A percentile compares a stretch with the other conserved stretches of the same genome.
Evolutionary conservation across 2,329 filamentous ascomycete species (phyloP).

Genomic region (Clonostachys chloroleuca): DNA sequence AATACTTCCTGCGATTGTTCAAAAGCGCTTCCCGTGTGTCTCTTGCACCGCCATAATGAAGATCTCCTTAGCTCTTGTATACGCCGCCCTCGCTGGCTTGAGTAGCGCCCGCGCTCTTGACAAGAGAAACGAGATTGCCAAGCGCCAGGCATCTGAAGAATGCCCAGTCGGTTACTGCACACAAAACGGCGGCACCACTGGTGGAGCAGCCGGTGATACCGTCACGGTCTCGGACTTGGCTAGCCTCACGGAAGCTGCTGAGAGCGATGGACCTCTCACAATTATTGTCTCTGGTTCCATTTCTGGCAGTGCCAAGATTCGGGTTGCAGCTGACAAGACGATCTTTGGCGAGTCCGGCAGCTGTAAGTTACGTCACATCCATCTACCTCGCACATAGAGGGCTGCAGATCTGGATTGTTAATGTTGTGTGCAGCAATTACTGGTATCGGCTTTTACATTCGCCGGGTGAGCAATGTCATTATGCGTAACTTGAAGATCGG

Average conservation of each 20-base stretch:
- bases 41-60: no score
- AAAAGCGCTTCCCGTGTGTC: no score
- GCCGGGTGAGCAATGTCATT: conserved; percentile 44
- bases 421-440: no score
- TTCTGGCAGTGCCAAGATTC: conserved; percentile 14
- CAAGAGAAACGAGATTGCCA: no score
- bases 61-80: no score
- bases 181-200: conserved; percentile 22
- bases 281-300: conserved; percentile 20
- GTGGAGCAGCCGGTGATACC: conserved; percentile 16
- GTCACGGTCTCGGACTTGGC: conserved; percentile 15
- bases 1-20: no score
- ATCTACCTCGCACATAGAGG: conserved; percentile 21
- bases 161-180: conserved; percentile 21
- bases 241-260: conserved; percentile 15
- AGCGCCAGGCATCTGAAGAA: conserved; percentile 44
- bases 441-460: no score
- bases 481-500: conserved; percentile 48
- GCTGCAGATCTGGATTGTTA: conserved; percentile 40
- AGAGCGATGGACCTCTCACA: conserved; percentile 14
- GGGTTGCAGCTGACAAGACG: conserved; percentile 33
- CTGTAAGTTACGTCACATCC: conserved; percentile 7
- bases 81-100: no score
- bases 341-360: conserved; percentile 28
- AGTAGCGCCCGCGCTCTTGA: no score